Evolutionary conservation across 805 yeast species (phyloP).

Genomic region (Soucietia sequanensis): DNA sequence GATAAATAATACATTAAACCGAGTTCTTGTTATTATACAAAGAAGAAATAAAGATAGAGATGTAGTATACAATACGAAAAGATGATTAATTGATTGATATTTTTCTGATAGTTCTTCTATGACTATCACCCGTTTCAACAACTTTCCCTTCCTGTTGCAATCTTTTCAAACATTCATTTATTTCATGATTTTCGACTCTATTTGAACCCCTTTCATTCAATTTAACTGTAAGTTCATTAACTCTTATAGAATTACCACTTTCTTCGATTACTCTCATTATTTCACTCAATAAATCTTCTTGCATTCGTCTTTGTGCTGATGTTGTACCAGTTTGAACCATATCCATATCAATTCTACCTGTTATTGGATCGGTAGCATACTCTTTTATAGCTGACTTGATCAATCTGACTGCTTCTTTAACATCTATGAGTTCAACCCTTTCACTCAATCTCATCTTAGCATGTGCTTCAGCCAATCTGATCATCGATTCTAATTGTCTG

Average conservation of each 20-base stretch:
- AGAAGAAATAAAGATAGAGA: constrained; percentile 5
- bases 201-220: constrained; percentile 66
- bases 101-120: constrained; percentile 54
- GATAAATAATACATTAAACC: not conserved
- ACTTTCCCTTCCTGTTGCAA: constrained; percentile 71
- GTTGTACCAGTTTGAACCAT: constrained; percentile 95
- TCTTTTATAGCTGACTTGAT: constrained; percentile 94
- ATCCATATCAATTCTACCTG: constrained; percentile 97
- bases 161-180: constrained; percentile 64
- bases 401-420: constrained; percentile 87
- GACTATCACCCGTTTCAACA: constrained; percentile 69
- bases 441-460: constrained; percentile 89
- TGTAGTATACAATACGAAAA: too few relatives aligned
- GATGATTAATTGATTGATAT: constrained; percentile 4
- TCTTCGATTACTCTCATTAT: constrained; percentile 55
- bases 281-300: constrained; percentile 68
- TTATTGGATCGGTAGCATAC: constrained; percentile 95
- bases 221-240: constrained; percentile 55
- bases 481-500: constrained; percentile 94
- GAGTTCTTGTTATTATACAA: constrained; percentile 5
- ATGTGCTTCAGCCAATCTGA: constrained; percentile 91
- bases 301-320: constrained; percentile 74
- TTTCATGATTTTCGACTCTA: constrained; percentile 67
- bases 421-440: constrained; percentile 75
- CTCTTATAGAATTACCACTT: constrained; percentile 49